Base-by-base conservation (phyloP, 176 grass and related monocot genomes). In the Microstegium vimineum region DNA sequence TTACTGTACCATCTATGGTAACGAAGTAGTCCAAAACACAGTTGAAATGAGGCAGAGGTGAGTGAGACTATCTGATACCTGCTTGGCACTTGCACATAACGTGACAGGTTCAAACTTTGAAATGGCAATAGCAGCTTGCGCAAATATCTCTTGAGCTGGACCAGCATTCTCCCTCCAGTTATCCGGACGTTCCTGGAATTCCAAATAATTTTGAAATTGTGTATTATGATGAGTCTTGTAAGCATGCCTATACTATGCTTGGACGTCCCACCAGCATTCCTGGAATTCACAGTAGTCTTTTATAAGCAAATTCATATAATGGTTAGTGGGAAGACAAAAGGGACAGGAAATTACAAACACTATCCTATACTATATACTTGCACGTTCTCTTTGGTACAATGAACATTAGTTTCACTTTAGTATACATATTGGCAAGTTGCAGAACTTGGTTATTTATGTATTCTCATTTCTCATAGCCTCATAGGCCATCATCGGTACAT, bases 51-150 rank as follows among this genome's bases (percentile, higher is more conserved):
- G 26, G 79, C 12, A 71, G 42, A 27, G 10, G 5, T 45, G 12
- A 35, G 20, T 49, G 16, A 41, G 59, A 66, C 25, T 20, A 64
- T 41, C 3, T 16, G 3, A 52, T 62, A 97, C 92, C 90, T 98
- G 90, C 3, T 80, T 38, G 46, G 88, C 66, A 74, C 86, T 95
- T 69, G 86, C 90, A 83, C 95, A 98, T 43, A 98, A 17, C 13
- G 92, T 95, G 79, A 98, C 81, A 0, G 88, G 84, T 80, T 98
- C 95, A 86, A 95, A 98, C 61, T 91, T 90, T 59, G 95, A 95
- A 86, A 95, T 93, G 69, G 90, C 92, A 59, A 81, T 82, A 23
- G 95, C 84, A 43, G 84, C 74, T 81, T 68, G 77, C 0, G 80
- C 86, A 77, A 95, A 98, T 79, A 15, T 66, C 65, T 83, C 57